Evolutionary conservation across 495 filamentous ascomycete species (phyloP), one percentile per base, ranked within the genome.

Genomic region (Letharia columbiana): DNA sequence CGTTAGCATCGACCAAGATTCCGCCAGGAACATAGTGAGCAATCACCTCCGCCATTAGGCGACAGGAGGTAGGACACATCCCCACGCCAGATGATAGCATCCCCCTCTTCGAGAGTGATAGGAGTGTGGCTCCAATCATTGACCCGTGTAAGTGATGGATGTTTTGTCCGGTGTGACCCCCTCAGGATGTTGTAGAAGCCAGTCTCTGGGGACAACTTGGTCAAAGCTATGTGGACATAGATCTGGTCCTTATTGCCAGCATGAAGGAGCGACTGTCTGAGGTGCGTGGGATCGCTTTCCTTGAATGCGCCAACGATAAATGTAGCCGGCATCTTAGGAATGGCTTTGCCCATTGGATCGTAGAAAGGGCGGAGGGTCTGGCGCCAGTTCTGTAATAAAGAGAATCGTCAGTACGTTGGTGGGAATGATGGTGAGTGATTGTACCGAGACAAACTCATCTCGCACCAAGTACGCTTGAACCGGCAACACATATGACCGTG

Each of bases 11-110:
- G 17, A 7, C 18, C 3, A 28, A 28, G 23, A 28, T 1, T 28
- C 23, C 23, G 23, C 23, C 23, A 28, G 23, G 23, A 28, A 28
- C 23, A 28, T 28, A 52, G 49, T 9, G 23, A 28, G 9, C 5
- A 64, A 35, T 44, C 44, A 5, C 63, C 63, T 1, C 63, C 63
- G 3, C 63, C 63, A 3, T 37, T 13, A n/a, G 9, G 10, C 12
- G 39, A 58, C 12, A 37, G 8, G 10, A 59, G 1, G n/a, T 64
- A 64, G 0, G 18, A 23, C 2, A 64, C 1, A 17, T 64, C 52
- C 5, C 63, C 63, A 2, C 63, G 40, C 63, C 63, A 64, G 52
- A 64, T 45, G 11, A 64, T n/a, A 15, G 15, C 63, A n/a, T 64
- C 63, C 4, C 63, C 63, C 9, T 40, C 23, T 31, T 58, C 4